These are phyloP conservation scores for Hibiscus mutabilis DNA, from an alignment of 345 rosid species.

Conservation along the genomic window DNA sequence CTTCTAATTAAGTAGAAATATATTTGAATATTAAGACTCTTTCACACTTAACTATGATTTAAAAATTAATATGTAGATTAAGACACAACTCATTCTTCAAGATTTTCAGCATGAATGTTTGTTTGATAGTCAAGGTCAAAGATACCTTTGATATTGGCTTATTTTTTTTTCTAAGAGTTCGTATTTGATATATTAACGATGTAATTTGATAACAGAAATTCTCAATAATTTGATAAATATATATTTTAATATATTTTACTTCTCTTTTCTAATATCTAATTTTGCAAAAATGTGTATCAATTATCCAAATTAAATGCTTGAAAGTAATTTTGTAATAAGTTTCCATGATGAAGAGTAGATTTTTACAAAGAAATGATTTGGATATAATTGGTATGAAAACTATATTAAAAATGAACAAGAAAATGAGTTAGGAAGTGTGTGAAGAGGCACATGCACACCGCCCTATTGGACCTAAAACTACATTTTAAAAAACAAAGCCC, in stretches of 20 bases:
- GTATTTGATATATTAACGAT: too few species aligned
- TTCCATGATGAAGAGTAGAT: too few species aligned
- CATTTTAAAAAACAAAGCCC: too few species aligned
- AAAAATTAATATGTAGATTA: neutral
- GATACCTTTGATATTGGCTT: conserved; percentile 3
- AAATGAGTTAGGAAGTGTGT: neutral
- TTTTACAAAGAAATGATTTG: conserved; percentile 29
- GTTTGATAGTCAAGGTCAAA: conserved; percentile 31
- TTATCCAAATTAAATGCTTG: too few species aligned
- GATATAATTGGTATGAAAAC: conserved; percentile 23
- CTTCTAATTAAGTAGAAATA: conserved; percentile 14
- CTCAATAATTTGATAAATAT: too few species aligned
- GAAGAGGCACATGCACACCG: conserved; percentile 48
- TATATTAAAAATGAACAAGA: conserved; percentile 16
- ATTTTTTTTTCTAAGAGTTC: too few species aligned
- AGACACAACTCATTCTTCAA: conserved; percentile 38
- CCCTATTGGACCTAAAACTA: conserved; percentile 29
- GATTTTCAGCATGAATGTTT: conserved; percentile 40
- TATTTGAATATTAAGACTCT: conserved; percentile 10
- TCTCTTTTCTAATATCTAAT: too few species aligned
- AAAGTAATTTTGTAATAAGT: too few species aligned
- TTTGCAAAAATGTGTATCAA: too few species aligned
- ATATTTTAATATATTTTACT: too few species aligned
- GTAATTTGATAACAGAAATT: too few species aligned
- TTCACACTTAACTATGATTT: neutral